Conservation (phyloP, 768 basidiomycete genomes). For the Psilocybe azurescens region DNA sequence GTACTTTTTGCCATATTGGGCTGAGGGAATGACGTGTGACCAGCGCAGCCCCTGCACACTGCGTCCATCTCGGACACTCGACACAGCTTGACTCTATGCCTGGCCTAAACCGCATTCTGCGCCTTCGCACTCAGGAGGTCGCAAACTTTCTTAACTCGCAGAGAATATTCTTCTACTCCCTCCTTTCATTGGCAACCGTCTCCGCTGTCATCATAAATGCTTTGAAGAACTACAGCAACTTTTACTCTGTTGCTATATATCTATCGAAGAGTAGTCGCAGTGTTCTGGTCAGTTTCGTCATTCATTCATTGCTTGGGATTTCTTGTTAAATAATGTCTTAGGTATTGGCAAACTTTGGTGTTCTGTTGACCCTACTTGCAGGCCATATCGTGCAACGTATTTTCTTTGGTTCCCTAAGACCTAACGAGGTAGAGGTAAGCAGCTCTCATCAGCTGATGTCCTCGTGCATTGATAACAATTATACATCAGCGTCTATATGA, state of each 20-base stretch:
- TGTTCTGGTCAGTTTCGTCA: conserved; percentile 67
- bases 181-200: conserved; percentile 72
- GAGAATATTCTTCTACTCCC: conserved; percentile 70
- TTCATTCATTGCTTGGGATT: conserved; percentile 2
- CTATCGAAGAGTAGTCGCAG: conserved; percentile 95
- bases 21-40: not conserved
- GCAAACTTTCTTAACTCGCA: conserved; percentile 60
- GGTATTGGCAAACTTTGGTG: conserved; percentile 91
- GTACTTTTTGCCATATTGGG: not conserved
- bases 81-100: conserved; percentile 44
- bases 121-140: conserved; percentile 55
- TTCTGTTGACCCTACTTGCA: conserved; percentile 75
- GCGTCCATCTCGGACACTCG: not conserved
- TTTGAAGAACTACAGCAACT: conserved; percentile 83
- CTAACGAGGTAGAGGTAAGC: conserved; percentile 89
- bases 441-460: not conserved
- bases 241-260: conserved; percentile 92
- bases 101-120: conserved; percentile 47
- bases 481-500: conserved; percentile 85
- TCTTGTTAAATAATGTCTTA: conserved; percentile 33
- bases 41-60: not conserved
- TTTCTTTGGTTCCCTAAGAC: conserved; percentile 89
- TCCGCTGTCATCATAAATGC: conserved; percentile 80
- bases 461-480: conserved; percentile 2
- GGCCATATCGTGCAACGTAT: conserved; percentile 83